Percentiles rank a stretch among this genome's conserved stretches.
phyloP scores from a whole-genome alignment of 805 yeast species.

The Metschnikowia lochheadii region DNA sequence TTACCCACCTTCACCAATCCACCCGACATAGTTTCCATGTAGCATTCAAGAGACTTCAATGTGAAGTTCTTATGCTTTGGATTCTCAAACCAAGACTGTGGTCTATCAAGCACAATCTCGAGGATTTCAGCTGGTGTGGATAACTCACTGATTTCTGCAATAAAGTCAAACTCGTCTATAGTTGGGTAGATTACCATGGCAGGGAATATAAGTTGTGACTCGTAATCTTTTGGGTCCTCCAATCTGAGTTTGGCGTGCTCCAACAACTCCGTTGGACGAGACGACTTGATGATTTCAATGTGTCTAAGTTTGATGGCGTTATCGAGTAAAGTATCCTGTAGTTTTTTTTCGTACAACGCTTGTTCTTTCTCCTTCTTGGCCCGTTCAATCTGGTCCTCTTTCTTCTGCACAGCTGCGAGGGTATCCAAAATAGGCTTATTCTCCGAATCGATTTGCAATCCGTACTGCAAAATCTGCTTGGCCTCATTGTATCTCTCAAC shows the following conservation, averaged over 20 bases:
- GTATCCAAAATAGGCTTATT: slow-evolving; percentile 54
- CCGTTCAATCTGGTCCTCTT: slow-evolving; percentile 19
- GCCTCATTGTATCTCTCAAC: slow-evolving; percentile 73
- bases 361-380: slow-evolving; percentile 34
- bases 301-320: slow-evolving; percentile 63
- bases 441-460: slow-evolving; percentile 54
- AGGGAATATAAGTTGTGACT: slow-evolving; percentile 79
- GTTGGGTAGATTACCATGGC: slow-evolving; percentile 79
- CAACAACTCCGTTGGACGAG: slow-evolving; percentile 53
- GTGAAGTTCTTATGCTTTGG: slow-evolving; percentile 60
- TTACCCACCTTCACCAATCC: slow-evolving; percentile 85
- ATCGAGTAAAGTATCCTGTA: slow-evolving; percentile 41
- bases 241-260: slow-evolving; percentile 49
- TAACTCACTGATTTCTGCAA: slow-evolving; percentile 71
- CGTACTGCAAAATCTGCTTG: slow-evolving; percentile 59
- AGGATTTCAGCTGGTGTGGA: slow-evolving; percentile 62
- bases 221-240: slow-evolving; percentile 63
- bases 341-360: slow-evolving; percentile 38
- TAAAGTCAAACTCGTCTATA: slow-evolving; percentile 75
- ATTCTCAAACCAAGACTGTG: slow-evolving; percentile 63
- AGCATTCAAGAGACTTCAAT: slow-evolving; percentile 59
- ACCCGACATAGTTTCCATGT: slow-evolving; percentile 77
- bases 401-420: slow-evolving; percentile 40
- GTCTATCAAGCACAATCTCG: slow-evolving; percentile 55
- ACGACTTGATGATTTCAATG: slow-evolving; percentile 45